These are phyloP conservation scores for Dactylorhiza incarnata DNA, from an alignment of 106 monocot genomes.

Conservation along the genomic window DNA sequence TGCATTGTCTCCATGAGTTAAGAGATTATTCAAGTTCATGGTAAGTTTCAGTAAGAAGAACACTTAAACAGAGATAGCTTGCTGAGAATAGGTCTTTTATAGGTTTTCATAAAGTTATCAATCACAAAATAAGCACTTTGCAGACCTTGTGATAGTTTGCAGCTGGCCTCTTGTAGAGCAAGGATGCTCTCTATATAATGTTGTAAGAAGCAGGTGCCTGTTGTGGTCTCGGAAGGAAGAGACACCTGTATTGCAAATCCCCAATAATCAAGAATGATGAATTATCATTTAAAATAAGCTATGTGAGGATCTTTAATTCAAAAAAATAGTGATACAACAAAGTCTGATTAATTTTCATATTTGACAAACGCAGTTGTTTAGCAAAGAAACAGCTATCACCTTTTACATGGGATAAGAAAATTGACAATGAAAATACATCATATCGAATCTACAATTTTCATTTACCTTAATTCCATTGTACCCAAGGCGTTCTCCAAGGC, in stretches of 20 bases:
- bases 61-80: too few relatives aligned
- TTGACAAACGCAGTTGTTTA: not conserved
- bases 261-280: conserved; percentile 1
- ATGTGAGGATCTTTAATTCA: not conserved
- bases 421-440: not conserved
- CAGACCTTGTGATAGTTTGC: conserved; percentile 44
- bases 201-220: conserved; percentile 78
- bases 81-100: too few relatives aligned
- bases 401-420: not conserved
- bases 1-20: not conserved
- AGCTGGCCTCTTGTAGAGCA: conserved; percentile 75
- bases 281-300: not conserved
- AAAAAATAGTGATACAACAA: not conserved
- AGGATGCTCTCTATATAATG: conserved; percentile 89
- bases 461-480: conserved; percentile 95
- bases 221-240: conserved; percentile 74
- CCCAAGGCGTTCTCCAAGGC: conserved; percentile 95
- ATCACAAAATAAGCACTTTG: not conserved
- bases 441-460: not conserved
- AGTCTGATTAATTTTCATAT: not conserved
- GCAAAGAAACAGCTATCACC: conserved; percentile 2
- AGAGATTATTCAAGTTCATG: not conserved
- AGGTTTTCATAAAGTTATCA: not conserved
- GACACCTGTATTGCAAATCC: conserved; percentile 55
- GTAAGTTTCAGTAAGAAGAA: not conserved